Percentiles rank a stretch among this genome's conserved stretches.
Evolutionary conservation across 2,329 filamentous ascomycete species (phyloP).

Genomic region (Massarina eburnea): DNA sequence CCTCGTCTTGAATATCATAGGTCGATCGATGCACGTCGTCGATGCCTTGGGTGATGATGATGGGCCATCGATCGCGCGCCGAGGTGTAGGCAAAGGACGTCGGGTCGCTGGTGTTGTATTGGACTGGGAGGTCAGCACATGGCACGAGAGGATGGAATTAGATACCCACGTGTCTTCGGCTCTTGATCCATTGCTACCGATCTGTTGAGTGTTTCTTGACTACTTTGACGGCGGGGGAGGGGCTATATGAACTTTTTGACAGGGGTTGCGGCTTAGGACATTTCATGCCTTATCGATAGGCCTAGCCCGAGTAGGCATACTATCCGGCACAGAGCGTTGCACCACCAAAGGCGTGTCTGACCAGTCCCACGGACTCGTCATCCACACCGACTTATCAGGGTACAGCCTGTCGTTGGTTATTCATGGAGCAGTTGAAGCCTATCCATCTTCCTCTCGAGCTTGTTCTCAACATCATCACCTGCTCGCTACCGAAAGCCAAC

Average conservation of each 20-base stretch:
- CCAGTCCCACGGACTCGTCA: constrained; percentile 4
- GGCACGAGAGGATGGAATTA: not conserved
- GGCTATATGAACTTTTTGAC: constrained; percentile 2
- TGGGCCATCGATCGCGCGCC: constrained; percentile 84
- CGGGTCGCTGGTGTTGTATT: constrained; percentile 76
- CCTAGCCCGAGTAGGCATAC: not conserved
- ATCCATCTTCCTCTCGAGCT: constrained; percentile 30
- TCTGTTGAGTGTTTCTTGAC: not conserved
- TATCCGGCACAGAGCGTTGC: too few relatives aligned
- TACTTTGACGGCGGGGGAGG: not conserved
- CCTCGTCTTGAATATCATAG: constrained; percentile 59
- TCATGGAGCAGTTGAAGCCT: constrained; percentile 13
- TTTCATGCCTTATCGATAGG: not conserved
- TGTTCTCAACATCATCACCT: constrained; percentile 29
- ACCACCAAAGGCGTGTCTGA: not conserved
- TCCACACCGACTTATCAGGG: constrained; percentile 1
- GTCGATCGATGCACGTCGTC: constrained; percentile 88
- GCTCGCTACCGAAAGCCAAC: constrained; percentile 18
- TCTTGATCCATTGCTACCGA: constrained; percentile 68
- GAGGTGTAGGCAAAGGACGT: constrained; percentile 86
- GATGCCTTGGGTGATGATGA: constrained; percentile 90
- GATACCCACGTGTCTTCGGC: constrained; percentile 67
- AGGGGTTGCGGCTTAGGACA: too few relatives aligned
- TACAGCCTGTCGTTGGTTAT: not conserved
- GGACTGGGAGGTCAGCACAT: constrained; percentile 54